phyloP scores from a whole-genome alignment of 495 filamentous ascomycete genomes.

The Staphylotrichum tortipilum region DNA sequence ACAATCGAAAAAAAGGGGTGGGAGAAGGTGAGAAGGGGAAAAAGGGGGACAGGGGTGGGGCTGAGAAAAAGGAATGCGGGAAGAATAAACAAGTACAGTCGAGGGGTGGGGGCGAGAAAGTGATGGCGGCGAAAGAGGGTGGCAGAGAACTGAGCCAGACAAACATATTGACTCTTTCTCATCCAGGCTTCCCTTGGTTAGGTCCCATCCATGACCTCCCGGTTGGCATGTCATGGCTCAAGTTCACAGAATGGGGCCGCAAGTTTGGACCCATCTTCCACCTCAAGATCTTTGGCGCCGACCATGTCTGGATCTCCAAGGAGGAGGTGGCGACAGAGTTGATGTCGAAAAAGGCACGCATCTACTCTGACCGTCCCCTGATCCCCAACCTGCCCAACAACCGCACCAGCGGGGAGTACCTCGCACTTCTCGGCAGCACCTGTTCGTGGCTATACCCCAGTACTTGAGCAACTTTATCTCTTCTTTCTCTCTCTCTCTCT shows the following conservation, averaged over 20 bases:
- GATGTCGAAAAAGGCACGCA: constrained; percentile 47
- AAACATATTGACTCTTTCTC: too few relatives aligned
- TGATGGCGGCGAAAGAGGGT: too few relatives aligned
- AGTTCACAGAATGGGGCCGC: constrained; percentile 55
- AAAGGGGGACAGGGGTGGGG: too few relatives aligned
- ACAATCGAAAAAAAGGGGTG: too few relatives aligned
- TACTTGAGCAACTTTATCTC: too few relatives aligned
- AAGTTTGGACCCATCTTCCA: constrained; percentile 57
- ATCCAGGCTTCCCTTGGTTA: constrained; percentile 40
- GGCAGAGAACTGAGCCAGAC: too few relatives aligned
- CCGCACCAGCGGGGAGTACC: constrained; percentile 46
- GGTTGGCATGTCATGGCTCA: constrained; percentile 39
- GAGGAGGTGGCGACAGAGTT: constrained; percentile 51
- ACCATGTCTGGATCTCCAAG: constrained; percentile 52
- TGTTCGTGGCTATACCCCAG: too few relatives aligned
- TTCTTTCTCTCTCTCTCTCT: too few relatives aligned
- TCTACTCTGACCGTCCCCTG: constrained; percentile 54
- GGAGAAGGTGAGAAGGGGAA: too few relatives aligned
- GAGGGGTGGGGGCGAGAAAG: too few relatives aligned
- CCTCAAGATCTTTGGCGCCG: constrained; percentile 46
- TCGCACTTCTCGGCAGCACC: constrained; percentile 47
- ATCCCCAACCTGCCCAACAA: constrained; percentile 47
- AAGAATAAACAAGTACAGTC: too few relatives aligned
- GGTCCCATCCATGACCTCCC: constrained; percentile 54
- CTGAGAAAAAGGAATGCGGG: too few relatives aligned